These are phyloP conservation scores for Clathrus columnatus DNA, from an alignment of 768 basidiomycete genomes.

Conservation along the genomic window DNA sequence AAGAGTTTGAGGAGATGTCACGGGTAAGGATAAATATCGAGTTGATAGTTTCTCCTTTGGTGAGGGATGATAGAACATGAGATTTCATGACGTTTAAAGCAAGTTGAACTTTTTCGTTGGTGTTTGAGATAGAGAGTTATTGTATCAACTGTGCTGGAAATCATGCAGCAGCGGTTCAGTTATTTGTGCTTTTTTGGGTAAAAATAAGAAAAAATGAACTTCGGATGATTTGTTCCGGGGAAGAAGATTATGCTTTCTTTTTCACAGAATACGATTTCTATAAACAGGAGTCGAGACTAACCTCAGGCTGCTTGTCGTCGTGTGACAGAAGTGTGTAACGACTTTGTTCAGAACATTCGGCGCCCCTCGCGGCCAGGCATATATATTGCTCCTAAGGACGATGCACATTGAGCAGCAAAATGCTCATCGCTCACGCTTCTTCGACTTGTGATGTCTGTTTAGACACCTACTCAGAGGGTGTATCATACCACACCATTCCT, in stretches of 20 bases:
- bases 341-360: neutral
- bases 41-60: neutral
- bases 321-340: neutral
- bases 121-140: neutral
- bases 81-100: neutral
- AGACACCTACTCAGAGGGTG: constrained; percentile 49
- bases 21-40: neutral
- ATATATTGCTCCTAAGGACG: neutral
- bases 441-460: constrained; percentile 74
- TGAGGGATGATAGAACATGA: neutral
- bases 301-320: no score
- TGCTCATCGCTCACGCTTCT: constrained; percentile 65
- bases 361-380: neutral
- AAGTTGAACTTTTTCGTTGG: neutral
- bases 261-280: neutral
- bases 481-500: constrained; percentile 54
- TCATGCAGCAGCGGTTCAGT: neutral
- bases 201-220: neutral
- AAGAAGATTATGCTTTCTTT: neutral
- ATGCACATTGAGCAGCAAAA: constrained; percentile 21
- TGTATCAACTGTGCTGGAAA: neutral
- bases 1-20: neutral
- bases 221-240: no score
- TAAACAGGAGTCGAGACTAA: neutral
- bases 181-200: neutral